These are phyloP conservation scores for Blastocystis sp. DNA, from an alignment of 352 stramenopile species.

Conservation along the genomic window DNA sequence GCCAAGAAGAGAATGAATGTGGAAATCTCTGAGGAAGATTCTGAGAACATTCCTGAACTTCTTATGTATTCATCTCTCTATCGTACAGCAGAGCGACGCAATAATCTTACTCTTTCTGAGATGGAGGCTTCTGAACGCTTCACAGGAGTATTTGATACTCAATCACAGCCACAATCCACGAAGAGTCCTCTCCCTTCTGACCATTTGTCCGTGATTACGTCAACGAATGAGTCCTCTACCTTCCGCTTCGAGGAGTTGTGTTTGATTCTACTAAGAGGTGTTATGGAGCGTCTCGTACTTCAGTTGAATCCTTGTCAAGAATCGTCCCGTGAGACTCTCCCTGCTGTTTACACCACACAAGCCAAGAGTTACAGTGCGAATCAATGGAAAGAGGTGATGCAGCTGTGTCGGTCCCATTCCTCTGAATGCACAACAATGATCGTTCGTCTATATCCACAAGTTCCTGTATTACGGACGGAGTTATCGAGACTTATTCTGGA, in stretches of 20 bases:
- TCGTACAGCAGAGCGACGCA: background rate
- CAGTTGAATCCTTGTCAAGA: conserved; percentile 39
- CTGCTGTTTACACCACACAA: conserved; percentile 4
- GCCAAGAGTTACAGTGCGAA: conserved; percentile 2
- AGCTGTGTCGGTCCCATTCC: background rate
- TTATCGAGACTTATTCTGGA: background rate
- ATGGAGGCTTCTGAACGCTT: background rate
- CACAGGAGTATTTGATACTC: conserved; percentile 5
- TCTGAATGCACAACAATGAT: conserved; percentile 31
- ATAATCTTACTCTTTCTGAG: background rate
- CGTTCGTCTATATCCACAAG: background rate
- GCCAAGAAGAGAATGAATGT: background rate
- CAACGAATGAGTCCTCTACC: background rate
- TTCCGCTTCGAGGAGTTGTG: conserved; percentile 23
- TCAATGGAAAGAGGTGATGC: conserved; percentile 57
- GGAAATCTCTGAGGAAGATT: background rate
- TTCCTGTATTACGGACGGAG: conserved; percentile 4
- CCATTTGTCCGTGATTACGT: conserved; percentile 26
- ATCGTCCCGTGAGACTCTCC: background rate
- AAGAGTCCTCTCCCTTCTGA: background rate
- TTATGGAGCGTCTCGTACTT: conserved; percentile 11
- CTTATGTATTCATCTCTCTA: conserved; percentile 15
- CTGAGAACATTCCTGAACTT: background rate
- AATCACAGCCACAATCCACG: background rate
- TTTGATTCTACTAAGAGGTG: conserved; percentile 30